These are phyloP conservation scores for Fraxinus angustifolia DNA, from an alignment of 305 asterid genomes.

Conservation along the genomic window DNA sequence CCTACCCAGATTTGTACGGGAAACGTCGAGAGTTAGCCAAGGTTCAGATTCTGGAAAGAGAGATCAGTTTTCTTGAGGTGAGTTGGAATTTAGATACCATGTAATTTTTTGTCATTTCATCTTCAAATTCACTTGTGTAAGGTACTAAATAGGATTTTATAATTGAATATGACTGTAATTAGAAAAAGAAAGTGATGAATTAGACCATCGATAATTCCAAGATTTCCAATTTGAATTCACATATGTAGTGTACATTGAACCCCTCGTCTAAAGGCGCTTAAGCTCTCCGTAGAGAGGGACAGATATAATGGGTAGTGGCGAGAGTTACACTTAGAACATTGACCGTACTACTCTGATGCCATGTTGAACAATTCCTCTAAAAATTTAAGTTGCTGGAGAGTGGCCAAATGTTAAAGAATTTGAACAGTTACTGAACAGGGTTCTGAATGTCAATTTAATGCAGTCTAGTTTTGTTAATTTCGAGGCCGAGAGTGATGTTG, in stretches of 20 bases:
- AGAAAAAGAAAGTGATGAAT: not conserved
- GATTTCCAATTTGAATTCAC: not conserved
- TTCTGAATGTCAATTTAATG: not conserved
- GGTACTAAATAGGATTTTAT: not conserved
- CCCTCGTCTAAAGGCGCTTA: not conserved
- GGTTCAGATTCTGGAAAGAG: conserved; percentile 78
- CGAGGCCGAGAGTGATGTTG: not conserved
- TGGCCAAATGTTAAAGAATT: not conserved
- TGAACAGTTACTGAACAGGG: not conserved
- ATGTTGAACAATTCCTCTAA: not conserved
- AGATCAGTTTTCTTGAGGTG: conserved; percentile 75
- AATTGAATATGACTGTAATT: not conserved
- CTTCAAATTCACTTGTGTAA: not conserved
- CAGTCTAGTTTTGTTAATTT: not conserved
- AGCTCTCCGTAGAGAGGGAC: not conserved
- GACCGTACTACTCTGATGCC: not conserved
- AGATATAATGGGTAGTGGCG: not conserved
- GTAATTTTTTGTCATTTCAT: not conserved
- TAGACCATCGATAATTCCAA: not conserved
- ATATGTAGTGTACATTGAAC: not conserved
- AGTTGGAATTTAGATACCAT: not conserved
- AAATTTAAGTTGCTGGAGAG: not conserved
- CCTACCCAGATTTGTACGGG: conserved; percentile 87
- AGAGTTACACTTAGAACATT: not conserved
- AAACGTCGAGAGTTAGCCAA: conserved; percentile 72